Conservation (phyloP, 495 filamentous ascomycete genomes). For the Xylaria sp. region DNA sequence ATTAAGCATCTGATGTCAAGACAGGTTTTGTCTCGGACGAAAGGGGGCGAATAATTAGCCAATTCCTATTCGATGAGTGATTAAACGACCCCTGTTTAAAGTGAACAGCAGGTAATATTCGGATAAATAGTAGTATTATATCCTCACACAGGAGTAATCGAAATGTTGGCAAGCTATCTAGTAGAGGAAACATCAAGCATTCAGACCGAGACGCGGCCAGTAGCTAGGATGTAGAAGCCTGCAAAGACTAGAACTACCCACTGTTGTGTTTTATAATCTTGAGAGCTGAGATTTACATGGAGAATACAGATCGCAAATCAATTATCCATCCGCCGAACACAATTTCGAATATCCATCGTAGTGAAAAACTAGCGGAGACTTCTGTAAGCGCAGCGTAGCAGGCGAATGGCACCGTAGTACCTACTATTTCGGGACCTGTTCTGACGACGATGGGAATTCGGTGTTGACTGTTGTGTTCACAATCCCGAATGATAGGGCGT, state of each 20-base stretch:
- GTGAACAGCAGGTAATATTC: background rate
- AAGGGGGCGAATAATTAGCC: background rate
- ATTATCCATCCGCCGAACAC: background rate
- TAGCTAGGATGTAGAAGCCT: background rate
- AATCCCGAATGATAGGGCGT: slow-evolving; percentile 33
- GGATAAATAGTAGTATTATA: background rate
- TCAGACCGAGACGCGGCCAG: background rate
- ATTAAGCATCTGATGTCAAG: too few species aligned
- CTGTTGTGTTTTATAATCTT: background rate
- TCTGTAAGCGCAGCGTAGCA: background rate
- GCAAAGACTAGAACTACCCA: background rate
- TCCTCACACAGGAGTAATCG: background rate
- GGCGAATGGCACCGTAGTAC: background rate
- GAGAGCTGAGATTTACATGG: background rate
- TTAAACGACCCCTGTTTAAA: background rate
- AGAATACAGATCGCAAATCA: background rate
- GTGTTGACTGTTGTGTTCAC: slow-evolving; percentile 27
- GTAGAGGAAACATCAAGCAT: background rate
- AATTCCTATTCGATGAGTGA: background rate
- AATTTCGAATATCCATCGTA: background rate
- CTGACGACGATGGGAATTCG: background rate
- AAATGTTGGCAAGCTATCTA: background rate
- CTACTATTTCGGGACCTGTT: background rate
- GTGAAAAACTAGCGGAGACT: background rate
- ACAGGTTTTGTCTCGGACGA: background rate